Evolutionary conservation across 352 stramenopile genomes (phyloP).

Genomic region (Paralagenidium karlingii): DNA sequence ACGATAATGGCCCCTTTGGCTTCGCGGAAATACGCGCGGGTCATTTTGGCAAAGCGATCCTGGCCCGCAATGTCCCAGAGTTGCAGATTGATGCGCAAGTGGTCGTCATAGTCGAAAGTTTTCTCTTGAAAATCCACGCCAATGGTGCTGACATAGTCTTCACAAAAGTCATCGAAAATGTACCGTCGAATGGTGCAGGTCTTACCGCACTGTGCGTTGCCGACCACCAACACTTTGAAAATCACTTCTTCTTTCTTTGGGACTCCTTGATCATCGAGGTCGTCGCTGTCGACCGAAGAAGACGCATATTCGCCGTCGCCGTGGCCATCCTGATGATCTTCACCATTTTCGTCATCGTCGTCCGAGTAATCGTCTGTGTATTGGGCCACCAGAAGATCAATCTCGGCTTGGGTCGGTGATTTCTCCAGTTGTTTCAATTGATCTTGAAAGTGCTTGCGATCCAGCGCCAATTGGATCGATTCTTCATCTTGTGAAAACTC

Average conservation of each 20-base stretch:
- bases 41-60: conserved; percentile 83
- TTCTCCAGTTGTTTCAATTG: conserved; percentile 44
- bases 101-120: conserved; percentile 40
- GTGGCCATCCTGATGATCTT: conserved; percentile 5
- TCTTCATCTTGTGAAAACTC: too few species aligned
- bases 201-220: conserved; percentile 82
- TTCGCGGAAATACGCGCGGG: conserved; percentile 70
- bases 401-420: conserved; percentile 36
- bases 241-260: conserved; percentile 29
- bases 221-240: conserved; percentile 80
- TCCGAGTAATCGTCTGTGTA: conserved; percentile 25
- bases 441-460: too few species aligned
- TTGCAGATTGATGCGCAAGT: conserved; percentile 51
- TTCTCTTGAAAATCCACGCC: conserved; percentile 82
- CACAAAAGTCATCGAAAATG: conserved; percentile 52
- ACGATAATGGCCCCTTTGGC: conserved; percentile 76
- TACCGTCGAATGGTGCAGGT: conserved; percentile 75
- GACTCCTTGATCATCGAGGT: background rate
- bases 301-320: conserved; percentile 4
- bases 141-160: conserved; percentile 79
- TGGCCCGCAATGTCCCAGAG: conserved; percentile 85
- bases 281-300: conserved; percentile 5
- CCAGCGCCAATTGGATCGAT: too few species aligned
- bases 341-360: background rate
- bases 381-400: conserved; percentile 41